phyloP scores from a whole-genome alignment of 2,329 filamentous ascomycete species.

The Colletotrichum nymphaeae region DNA sequence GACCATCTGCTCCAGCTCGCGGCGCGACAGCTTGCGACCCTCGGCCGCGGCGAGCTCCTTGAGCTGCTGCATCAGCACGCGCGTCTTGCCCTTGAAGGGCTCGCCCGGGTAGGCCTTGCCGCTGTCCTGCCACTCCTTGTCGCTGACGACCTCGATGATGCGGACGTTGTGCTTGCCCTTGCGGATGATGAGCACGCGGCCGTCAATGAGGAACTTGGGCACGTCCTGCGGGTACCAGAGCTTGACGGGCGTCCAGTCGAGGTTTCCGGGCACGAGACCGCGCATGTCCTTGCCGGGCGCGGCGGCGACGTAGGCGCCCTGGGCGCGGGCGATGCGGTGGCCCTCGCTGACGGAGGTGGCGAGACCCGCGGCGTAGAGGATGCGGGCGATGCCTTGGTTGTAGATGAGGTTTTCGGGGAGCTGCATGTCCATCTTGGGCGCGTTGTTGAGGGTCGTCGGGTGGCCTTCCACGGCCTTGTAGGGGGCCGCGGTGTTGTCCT shows the following conservation, averaged over 20 bases:
- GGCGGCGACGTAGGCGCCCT: constrained; percentile 72
- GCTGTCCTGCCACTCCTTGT: constrained; percentile 63
- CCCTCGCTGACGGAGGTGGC: constrained; percentile 67
- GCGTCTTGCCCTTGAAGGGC: constrained; percentile 59
- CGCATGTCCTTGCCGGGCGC: constrained; percentile 54
- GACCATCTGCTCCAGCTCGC: constrained; percentile 44
- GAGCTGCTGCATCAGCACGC: constrained; percentile 54
- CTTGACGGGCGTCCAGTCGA: constrained; percentile 73
- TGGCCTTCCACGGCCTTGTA: constrained; percentile 37
- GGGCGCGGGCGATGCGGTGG: constrained; percentile 64
- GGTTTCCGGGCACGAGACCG: constrained; percentile 58
- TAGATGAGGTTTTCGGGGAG: constrained; percentile 69
- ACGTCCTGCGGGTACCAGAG: constrained; percentile 68
- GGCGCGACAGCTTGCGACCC: constrained; percentile 41
- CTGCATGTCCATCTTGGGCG: constrained; percentile 64
- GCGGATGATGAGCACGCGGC: constrained; percentile 68
- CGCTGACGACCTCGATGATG: constrained; percentile 68
- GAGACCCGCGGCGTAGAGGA: constrained; percentile 71
- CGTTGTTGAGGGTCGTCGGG: constrained; percentile 54
- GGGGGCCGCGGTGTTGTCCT: constrained; percentile 18
- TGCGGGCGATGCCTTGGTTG: constrained; percentile 65
- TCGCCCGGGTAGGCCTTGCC: constrained; percentile 66
- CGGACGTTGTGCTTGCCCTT: constrained; percentile 73
- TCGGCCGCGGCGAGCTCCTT: constrained; percentile 47
- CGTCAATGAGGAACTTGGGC: constrained; percentile 70